Base-by-base conservation (phyloP, 1,284 basidiomycete species). In the Ustilago crameri region DNA sequence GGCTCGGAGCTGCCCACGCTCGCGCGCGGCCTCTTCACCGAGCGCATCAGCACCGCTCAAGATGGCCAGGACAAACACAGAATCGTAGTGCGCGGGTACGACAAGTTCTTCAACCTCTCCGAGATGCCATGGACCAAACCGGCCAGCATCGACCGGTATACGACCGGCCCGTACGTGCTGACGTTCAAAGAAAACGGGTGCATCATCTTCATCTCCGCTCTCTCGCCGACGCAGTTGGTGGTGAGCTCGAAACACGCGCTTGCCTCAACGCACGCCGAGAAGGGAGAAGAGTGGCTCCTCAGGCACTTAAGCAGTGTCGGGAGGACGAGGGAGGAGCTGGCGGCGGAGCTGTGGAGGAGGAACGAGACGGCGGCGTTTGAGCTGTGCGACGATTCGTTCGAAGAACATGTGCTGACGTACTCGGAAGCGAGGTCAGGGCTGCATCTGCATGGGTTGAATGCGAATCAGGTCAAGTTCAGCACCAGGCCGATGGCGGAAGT, bases 71-170 rank as follows among this genome's bases (percentile, higher is more conserved):
- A 51, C 18, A 43, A 83, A 51, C 87, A 91, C 78, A 85, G 92
- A 48, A 95, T 99, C 56, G 90, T 95, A 0, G 91, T 89, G 0
- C 86, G 96, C 47, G 95, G 95, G 0, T 98, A 99, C 80, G 96
- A 98, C 87, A 99, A 99, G 85, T 98, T 99, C 85, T 98, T 98
- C 87, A 98, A 97, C 82, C 92, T 96, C 32, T 91, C 90, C 26
- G 95, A 98, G 82, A 92, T 98, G 24, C 90, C 91, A 1, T 98
- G 95, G 93, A 95, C 91, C 0, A 90, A 89, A 54, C 62, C 58
- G 5, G 47, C 50, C 10, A 55, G 60, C 30, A 60, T 75, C 50
- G 12, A 77, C 60, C 84, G 85, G 5, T 88, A 93, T 70, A 94
- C 94, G 0, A 85, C 86, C 0, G 85, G 91, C 0, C 93, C 95